Evolutionary conservation across 768 basidiomycete species (phyloP), one percentile per base, ranked within the genome.

Genomic region (Hysterangium stoloniferum): DNA sequence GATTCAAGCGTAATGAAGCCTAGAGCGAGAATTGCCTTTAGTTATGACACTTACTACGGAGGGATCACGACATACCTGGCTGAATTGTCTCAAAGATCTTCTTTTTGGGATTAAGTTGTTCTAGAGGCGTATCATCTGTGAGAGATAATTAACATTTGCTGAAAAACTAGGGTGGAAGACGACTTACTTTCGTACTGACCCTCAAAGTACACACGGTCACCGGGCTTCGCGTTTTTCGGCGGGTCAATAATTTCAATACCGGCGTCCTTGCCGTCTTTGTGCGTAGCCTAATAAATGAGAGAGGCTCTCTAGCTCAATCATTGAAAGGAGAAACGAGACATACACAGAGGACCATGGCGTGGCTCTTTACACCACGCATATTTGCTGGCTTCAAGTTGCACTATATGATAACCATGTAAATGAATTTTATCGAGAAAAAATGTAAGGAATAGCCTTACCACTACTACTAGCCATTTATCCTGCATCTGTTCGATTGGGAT

Each of bases 71-170:
- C 67, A 20, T 58, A 84, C 90, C 86, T 45, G 93, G 92, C 63
- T 96, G 96, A 44, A 99, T 80, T 0, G 93, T 85, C 70, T 99
- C 96, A 60, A 97, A 99, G 28, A 98, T 88, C 71, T 98, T 99
- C 74, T 96, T 98, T 71, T 98, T 99, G 11, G 96, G 96, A 67
- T 97, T 97, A 52, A 99, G 73, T 60, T 94, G 91, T 6, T 84
- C 61, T 20, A 95, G 69, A 0, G 93, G 86, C 17, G 72, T 75
- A 1, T 74, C 74, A 58, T 71, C 84, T 84, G 45, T 43, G 8
- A 37, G 49, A 33, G 25, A 34, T 45, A 11, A 27, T 36, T 24
- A 55, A 52, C 24, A 45, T 41, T 20, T 3, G 37, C 33, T 43
- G 35, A 36, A 17, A 6, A 24, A 17, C 27, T 36, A 22, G 40